phyloP scores from a whole-genome alignment of 208 protist species.

The Lotmaria passim region DNA sequence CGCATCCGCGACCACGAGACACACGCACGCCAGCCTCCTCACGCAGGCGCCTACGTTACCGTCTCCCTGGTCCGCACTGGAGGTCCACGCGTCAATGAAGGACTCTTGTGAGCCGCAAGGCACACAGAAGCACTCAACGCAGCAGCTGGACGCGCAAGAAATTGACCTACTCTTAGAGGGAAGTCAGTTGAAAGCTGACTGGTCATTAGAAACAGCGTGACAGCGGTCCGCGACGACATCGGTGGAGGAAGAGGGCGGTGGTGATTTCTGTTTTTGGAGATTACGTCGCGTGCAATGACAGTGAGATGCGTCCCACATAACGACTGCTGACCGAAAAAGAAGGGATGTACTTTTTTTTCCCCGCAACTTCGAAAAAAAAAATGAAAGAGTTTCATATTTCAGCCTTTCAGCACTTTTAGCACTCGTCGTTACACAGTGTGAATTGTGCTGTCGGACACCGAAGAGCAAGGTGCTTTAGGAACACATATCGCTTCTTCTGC shows the following conservation, averaged over 20 bases:
- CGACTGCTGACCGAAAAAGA: no score
- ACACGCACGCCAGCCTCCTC: neutral
- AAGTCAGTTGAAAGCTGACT: no score
- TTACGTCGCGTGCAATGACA: neutral
- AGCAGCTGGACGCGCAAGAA: slow-evolving; percentile 54
- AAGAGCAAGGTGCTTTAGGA: no score
- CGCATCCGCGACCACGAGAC: neutral
- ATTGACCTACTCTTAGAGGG: slow-evolving; percentile 12
- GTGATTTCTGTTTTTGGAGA: neutral
- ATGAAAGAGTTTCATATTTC: no score
- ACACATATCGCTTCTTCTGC: no score
- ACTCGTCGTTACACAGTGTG: no score
- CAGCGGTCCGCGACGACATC: no score
- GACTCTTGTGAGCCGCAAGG: slow-evolving; percentile 23
- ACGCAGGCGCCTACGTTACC: neutral
- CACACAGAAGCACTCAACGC: slow-evolving; percentile 41
- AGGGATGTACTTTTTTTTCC: no score
- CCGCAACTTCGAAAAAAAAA: no score
- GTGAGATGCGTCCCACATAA: neutral
- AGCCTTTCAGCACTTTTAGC: no score
- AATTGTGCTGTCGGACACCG: no score
- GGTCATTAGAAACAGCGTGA: neutral
- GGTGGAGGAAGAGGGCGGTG: neutral
- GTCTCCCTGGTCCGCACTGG: slow-evolving; percentile 21
- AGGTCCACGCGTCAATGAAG: slow-evolving; percentile 21